Evolutionary conservation across 805 yeast genomes (phyloP).

Genomic region (Dipodascus geniculatus): DNA sequence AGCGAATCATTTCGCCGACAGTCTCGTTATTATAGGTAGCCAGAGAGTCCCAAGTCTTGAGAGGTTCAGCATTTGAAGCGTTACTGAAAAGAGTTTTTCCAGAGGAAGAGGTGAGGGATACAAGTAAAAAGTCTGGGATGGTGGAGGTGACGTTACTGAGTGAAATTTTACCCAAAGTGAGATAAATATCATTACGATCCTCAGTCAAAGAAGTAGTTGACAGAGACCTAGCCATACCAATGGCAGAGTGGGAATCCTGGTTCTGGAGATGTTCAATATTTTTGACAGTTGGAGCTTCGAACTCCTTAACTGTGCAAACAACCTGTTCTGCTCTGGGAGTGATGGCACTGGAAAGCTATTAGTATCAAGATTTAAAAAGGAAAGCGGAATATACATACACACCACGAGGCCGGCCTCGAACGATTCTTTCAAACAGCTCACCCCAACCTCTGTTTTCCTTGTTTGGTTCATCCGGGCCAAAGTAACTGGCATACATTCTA

Average conservation of each 20-base stretch:
- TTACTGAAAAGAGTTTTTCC: slow-evolving; percentile 46
- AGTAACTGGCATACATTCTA: slow-evolving; percentile 59
- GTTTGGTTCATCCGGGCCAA: slow-evolving; percentile 32
- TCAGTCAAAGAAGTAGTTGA: slow-evolving; percentile 16
- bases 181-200: slow-evolving; percentile 16
- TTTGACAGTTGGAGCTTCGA: slow-evolving; percentile 31
- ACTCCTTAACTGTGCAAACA: slow-evolving; percentile 61
- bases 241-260: slow-evolving; percentile 30
- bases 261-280: slow-evolving; percentile 25
- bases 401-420: slow-evolving; percentile 62
- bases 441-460: slow-evolving; percentile 75
- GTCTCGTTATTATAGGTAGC: slow-evolving; percentile 62
- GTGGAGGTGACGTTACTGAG: slow-evolving; percentile 9
- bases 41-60: slow-evolving; percentile 53
- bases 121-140: slow-evolving; percentile 31
- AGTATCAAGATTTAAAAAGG: not conserved
- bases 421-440: slow-evolving; percentile 65
- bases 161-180: slow-evolving; percentile 14
- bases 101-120: slow-evolving; percentile 43
- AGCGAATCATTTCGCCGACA: slow-evolving; percentile 58
- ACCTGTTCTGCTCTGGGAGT: slow-evolving; percentile 71
- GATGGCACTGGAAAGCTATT: slow-evolving; percentile 32
- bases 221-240: slow-evolving; percentile 38
- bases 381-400: slow-evolving; percentile 7
- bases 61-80: slow-evolving; percentile 49